Evolutionary conservation across 1,284 basidiomycete genomes (phyloP).

Genomic region (Malassezia sympodialis): DNA sequence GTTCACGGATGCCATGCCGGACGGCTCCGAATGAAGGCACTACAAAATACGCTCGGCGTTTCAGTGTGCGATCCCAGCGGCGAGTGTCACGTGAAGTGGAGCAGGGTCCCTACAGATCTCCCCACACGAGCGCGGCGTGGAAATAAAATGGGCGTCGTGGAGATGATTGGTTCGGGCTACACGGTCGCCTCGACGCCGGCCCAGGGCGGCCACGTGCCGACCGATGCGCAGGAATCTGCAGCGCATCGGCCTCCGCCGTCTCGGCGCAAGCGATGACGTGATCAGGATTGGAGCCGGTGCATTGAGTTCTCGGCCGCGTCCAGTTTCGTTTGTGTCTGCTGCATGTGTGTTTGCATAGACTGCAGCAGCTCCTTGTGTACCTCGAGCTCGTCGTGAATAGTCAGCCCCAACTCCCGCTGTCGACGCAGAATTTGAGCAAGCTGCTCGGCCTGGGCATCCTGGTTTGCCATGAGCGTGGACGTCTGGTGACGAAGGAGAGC

Average conservation of each 20-base stretch:
- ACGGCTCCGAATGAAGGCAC: neutral
- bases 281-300: conserved; percentile 44
- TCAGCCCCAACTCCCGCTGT: conserved; percentile 74
- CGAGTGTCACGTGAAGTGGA: neutral
- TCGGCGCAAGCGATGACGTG: neutral
- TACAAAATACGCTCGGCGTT: neutral
- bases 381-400: conserved; percentile 72
- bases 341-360: conserved; percentile 63
- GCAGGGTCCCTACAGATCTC: neutral
- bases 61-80: neutral
- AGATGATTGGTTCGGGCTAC: neutral
- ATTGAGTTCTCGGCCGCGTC: conserved; percentile 68
- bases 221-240: neutral
- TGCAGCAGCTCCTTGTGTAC: conserved; percentile 80
- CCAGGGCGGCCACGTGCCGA: neutral
- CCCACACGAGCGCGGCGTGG: neutral
- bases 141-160: neutral
- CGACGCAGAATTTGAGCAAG: conserved; percentile 72
- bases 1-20: conserved; percentile 14
- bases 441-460: conserved; percentile 69
- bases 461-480: conserved; percentile 62
- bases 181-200: neutral
- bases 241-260: neutral
- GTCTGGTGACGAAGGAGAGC: conserved; percentile 72
- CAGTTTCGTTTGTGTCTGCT: conserved; percentile 64